These are phyloP conservation scores for Salix purpurea DNA, from an alignment of 345 rosid genomes.

Conservation along the genomic window DNA sequence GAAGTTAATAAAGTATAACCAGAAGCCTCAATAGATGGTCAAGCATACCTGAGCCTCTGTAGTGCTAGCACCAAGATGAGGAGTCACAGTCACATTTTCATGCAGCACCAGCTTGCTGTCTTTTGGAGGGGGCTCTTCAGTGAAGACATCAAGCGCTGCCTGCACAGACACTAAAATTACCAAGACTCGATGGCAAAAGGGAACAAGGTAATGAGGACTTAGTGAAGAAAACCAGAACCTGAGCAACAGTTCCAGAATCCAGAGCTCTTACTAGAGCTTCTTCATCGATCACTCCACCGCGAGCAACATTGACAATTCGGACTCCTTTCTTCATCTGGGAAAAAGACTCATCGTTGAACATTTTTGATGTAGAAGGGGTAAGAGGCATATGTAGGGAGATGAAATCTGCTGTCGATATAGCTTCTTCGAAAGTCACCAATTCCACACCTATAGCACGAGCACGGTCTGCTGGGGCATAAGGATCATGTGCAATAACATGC, in stretches of 20 bases:
- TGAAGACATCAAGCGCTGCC: conserved; percentile 30
- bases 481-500: conserved; percentile 29
- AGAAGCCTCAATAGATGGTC: neutral
- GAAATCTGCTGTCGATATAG: conserved; percentile 21
- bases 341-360: conserved; percentile 24
- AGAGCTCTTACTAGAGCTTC: conserved; percentile 28
- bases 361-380: conserved; percentile 21
- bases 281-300: conserved; percentile 29
- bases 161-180: neutral
- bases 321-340: conserved; percentile 26
- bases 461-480: conserved; percentile 23
- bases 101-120: conserved; percentile 26
- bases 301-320: conserved; percentile 25
- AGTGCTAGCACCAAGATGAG: conserved; percentile 30
- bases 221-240: conserved; percentile 11
- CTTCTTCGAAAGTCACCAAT: conserved; percentile 22
- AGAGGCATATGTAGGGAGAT: conserved; percentile 27
- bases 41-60: conserved; percentile 22
- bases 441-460: conserved; percentile 24
- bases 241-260: conserved; percentile 25
- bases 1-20: neutral
- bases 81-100: conserved; percentile 26
- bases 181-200: neutral
- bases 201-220: neutral
- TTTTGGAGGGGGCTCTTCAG: conserved; percentile 20